Conservation (phyloP, 768 basidiomycete species). For the Psilocybe azurescens region DNA sequence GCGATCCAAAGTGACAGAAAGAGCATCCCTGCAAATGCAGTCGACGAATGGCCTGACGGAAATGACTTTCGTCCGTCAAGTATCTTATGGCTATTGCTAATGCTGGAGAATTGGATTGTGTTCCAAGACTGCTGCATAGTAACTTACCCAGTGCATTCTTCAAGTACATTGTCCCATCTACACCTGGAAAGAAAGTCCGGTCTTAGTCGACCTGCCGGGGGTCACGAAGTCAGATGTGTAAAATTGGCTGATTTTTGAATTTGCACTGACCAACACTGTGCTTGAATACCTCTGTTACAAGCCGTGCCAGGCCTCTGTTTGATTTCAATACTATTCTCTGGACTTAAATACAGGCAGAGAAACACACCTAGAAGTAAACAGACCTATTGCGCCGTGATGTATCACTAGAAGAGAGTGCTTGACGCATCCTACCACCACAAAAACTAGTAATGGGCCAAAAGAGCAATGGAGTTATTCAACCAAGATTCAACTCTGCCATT, state of each 20-base stretch:
- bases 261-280: conserved; percentile 56
- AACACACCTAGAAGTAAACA: conserved; percentile 46
- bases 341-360: neutral
- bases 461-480: conserved; percentile 51
- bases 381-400: conserved; percentile 63
- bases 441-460: conserved; percentile 49
- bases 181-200: conserved; percentile 74
- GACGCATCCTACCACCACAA: conserved; percentile 40
- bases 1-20: conserved; percentile 67
- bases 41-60: conserved; percentile 73
- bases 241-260: neutral
- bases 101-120: neutral
- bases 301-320: conserved; percentile 47
- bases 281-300: conserved; percentile 58
- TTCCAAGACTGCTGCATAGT: neutral
- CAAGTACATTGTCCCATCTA: conserved; percentile 54
- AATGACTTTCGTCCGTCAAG: conserved; percentile 64
- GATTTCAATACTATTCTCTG: neutral
- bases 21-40: conserved; percentile 68
- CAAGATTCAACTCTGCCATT: conserved; percentile 49
- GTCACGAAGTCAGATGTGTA: neutral
- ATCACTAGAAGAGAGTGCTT: conserved; percentile 54
- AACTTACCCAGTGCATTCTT: conserved; percentile 61
- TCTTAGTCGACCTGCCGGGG: conserved; percentile 51
- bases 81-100: conserved; percentile 28